phyloP scores from a whole-genome alignment of 1,139 yeast genomes.

The Insectozyma bohioensis region DNA sequence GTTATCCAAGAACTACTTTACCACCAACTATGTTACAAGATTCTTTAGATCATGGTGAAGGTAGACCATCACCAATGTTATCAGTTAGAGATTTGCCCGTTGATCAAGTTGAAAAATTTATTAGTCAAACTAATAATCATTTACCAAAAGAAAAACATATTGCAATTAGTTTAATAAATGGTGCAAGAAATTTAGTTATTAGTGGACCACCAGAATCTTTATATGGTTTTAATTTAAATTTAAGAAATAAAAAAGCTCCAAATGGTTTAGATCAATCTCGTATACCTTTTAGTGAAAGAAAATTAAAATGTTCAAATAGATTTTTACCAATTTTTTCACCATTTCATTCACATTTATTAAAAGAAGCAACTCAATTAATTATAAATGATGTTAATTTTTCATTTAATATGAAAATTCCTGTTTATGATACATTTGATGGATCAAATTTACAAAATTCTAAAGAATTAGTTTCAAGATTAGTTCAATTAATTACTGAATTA shows the following conservation, averaged over 20 bases:
- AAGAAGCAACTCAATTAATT: slow-evolving; percentile 67
- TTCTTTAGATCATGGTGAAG: slow-evolving; percentile 91
- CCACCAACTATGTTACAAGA: slow-evolving; percentile 95
- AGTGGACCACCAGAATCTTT: slow-evolving; percentile 99
- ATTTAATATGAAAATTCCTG: slow-evolving; percentile 77
- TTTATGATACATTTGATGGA: slow-evolving; percentile 87
- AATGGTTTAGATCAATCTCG: slow-evolving; percentile 94
- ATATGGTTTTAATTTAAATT: slow-evolving; percentile 88
- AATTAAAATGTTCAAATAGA: slow-evolving; percentile 87
- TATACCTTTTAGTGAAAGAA: slow-evolving; percentile 89
- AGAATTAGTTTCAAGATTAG: slow-evolving; percentile 54
- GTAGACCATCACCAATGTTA: slow-evolving; percentile 96
- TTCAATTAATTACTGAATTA: slow-evolving; percentile 79
- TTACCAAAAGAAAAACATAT: slow-evolving; percentile 90
- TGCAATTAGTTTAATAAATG: slow-evolving; percentile 86
- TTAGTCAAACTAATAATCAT: slow-evolving; percentile 87
- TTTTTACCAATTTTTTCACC: slow-evolving; percentile 96
- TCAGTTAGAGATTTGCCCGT: slow-evolving; percentile 84
- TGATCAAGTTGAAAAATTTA: slow-evolving; percentile 75
- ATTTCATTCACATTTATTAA: slow-evolving; percentile 88
- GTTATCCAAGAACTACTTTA: slow-evolving; percentile 90
- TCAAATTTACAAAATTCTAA: slow-evolving; percentile 58
- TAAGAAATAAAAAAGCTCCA: slow-evolving; percentile 94
- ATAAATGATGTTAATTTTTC: slow-evolving; percentile 62
- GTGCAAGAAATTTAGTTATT: slow-evolving; percentile 92